Conservation (phyloP, 2,329 filamentous ascomycete genomes). For the Penicillium sp. region DNA sequence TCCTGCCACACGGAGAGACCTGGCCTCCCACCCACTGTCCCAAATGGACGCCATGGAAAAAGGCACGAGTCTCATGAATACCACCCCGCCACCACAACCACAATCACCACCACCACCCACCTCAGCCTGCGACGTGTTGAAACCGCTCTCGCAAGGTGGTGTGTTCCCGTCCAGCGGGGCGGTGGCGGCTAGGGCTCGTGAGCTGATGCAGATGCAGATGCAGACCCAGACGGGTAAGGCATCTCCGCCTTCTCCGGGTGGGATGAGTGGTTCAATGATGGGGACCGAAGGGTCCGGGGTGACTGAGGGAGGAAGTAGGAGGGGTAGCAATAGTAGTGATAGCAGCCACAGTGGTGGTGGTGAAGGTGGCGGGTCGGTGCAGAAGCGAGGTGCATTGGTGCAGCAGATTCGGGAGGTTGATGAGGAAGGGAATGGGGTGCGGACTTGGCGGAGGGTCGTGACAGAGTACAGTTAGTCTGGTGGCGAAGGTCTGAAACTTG, state of each 20-base stretch:
- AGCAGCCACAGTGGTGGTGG: not conserved
- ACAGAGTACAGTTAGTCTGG: conserved; percentile 39
- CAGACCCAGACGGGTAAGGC: conserved; percentile 12
- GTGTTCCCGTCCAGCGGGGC: conserved; percentile 27
- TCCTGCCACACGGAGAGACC: not conserved
- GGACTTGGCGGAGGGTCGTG: conserved; percentile 41
- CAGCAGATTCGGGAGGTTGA: conserved; percentile 39
- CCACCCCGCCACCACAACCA: not conserved
- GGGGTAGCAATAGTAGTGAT: no score
- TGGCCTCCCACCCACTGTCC: not conserved
- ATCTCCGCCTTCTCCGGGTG: conserved; percentile 7
- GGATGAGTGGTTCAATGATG: no score
- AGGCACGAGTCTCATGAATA: not conserved
- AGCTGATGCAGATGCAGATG: conserved; percentile 12
- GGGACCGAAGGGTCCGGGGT: no score
- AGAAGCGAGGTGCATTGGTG: conserved; percentile 37
- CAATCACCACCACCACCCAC: conserved; percentile 9
- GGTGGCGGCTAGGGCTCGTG: conserved; percentile 24
- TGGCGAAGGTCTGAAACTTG: not conserved
- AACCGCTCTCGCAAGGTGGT: conserved; percentile 23
- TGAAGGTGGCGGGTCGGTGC: conserved; percentile 16
- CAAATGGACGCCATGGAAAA: conserved; percentile 21
- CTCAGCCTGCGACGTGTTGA: conserved; percentile 27
- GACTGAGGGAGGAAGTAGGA: no score
- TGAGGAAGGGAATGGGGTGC: conserved; percentile 34